Evolutionary conservation across 2,329 filamentous ascomycete genomes (phyloP), one percentile per base, ranked within the genome.

Genomic region (Trichophyton simii): DNA sequence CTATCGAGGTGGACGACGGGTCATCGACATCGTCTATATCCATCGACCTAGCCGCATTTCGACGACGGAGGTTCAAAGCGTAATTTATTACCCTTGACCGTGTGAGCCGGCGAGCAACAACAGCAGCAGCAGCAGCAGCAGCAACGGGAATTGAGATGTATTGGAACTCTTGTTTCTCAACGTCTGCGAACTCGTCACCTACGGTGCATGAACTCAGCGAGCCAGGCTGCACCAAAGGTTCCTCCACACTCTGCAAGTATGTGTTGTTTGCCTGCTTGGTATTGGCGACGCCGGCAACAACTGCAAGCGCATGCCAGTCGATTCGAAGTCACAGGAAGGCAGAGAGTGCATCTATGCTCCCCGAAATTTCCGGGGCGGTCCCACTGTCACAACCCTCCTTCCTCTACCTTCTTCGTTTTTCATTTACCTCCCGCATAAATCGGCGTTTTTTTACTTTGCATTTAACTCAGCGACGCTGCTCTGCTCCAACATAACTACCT

Each of bases 1-100:
- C 67, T 59, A 74, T 74, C 34, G 72, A 74, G 62, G 72, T 74
- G 7, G 72, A 73, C 61, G 72, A 74, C 60, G 64, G 64, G 31
- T 70, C 69, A 3, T 71, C 71, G n/a, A 65, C 67, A 6, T 71
- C 71, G 6, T 71, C 70, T 25, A 69, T 73, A 58, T 72, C 70
- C 13, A 70, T 74, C 52, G 72, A 74, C 59, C 65, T 74, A 2
- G 68, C 70, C 48, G 72, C 72, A 46, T 73, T 74, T 61, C 68
- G 72, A 58, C 63, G 71, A 28, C 67, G 66, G 15, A 66, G 70
- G 58, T 64, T 66, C n/a, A 59, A 66, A 55, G 28, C 41, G 41
- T 58, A 20, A 42, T 58, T 36, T 54, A 36, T 28, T 25, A 4
- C 13, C 8, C 34, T 36, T 36, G 25, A n/a, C 15, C 13, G 2